Conservation (phyloP, 345 rosid species). For the Pistacia atlantica region DNA sequence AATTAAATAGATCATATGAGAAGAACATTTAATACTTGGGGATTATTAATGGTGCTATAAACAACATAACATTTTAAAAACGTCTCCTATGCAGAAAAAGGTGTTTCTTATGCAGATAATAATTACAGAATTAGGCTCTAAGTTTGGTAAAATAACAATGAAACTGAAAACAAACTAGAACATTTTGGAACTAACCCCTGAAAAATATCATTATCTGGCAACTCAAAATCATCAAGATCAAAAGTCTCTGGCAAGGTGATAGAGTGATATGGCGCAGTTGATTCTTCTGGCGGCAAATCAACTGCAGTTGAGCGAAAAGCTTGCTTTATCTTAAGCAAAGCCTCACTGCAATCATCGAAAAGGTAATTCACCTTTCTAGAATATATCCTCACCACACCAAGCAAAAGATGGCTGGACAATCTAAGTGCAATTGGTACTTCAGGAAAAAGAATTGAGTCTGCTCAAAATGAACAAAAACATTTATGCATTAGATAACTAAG, state of each 20-base stretch:
- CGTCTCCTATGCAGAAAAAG: not conserved
- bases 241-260: constrained; percentile 99
- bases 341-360: constrained; percentile 99
- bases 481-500: constrained; percentile 12
- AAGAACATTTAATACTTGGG: not conserved
- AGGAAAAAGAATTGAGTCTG: constrained; percentile 98
- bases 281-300: constrained; percentile 98
- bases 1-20: not conserved
- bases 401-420: constrained; percentile 96
- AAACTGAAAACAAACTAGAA: not conserved
- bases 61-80: not conserved
- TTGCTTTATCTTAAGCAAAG: constrained; percentile 91
- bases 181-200: constrained; percentile 75
- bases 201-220: constrained; percentile 89
- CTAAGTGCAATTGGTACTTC: constrained; percentile 96
- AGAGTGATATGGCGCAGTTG: constrained; percentile 97
- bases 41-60: constrained; percentile 11
- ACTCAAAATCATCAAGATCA: constrained; percentile 99
- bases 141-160: not conserved
- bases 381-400: constrained; percentile 99
- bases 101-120: not conserved
- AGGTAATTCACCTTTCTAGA: constrained; percentile 98
- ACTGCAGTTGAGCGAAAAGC: constrained; percentile 78
- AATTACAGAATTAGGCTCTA: not conserved
- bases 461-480: constrained; percentile 21